Evolutionary conservation across 495 filamentous ascomycete genomes (phyloP).

Genomic region (Neurospora tetraspora): DNA sequence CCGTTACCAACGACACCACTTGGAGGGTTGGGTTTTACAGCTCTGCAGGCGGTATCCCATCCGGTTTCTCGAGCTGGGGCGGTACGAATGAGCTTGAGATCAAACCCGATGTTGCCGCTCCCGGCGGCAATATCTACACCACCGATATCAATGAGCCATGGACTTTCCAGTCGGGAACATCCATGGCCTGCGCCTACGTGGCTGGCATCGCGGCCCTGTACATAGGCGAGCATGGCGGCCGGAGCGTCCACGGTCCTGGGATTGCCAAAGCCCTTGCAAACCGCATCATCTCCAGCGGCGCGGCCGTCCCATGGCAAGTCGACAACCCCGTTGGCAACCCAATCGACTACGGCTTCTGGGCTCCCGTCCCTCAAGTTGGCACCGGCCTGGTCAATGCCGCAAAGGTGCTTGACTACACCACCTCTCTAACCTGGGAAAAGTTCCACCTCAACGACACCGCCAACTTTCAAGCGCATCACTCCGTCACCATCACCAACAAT

Average conservation of each 20-base stretch:
- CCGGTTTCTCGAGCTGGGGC: conserved; percentile 37
- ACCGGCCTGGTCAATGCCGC: conserved; percentile 36
- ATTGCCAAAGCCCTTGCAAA: conserved; percentile 26
- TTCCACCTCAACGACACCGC: conserved; percentile 37
- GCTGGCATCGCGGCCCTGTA: conserved; percentile 38
- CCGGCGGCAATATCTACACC: conserved; percentile 38
- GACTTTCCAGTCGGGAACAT: conserved; percentile 35
- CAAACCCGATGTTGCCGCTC: conserved; percentile 37
- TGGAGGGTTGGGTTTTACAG: conserved; percentile 18
- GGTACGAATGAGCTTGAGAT: conserved; percentile 33
- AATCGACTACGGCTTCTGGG: conserved; percentile 19
- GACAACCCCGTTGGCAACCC: conserved; percentile 9
- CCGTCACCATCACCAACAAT: conserved; percentile 33
- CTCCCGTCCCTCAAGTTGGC: conserved; percentile 38
- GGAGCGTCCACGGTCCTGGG: conserved; percentile 23
- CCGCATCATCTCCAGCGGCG: conserved; percentile 29
- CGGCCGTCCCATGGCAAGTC: conserved; percentile 34
- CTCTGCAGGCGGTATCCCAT: conserved; percentile 18
- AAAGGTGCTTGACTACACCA: conserved; percentile 30
- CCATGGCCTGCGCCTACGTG: conserved; percentile 43
- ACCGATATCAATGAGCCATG: conserved; percentile 30
- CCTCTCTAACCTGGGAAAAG: conserved; percentile 25
- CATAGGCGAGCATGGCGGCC: conserved; percentile 24
- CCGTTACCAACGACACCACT: conserved; percentile 13
- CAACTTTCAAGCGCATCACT: conserved; percentile 24